Percentiles rank a stretch among this genome's conserved stretches.
phyloP scores from a whole-genome alignment of 202 grass and related monocot genomes.

The Zoysia matrella region DNA sequence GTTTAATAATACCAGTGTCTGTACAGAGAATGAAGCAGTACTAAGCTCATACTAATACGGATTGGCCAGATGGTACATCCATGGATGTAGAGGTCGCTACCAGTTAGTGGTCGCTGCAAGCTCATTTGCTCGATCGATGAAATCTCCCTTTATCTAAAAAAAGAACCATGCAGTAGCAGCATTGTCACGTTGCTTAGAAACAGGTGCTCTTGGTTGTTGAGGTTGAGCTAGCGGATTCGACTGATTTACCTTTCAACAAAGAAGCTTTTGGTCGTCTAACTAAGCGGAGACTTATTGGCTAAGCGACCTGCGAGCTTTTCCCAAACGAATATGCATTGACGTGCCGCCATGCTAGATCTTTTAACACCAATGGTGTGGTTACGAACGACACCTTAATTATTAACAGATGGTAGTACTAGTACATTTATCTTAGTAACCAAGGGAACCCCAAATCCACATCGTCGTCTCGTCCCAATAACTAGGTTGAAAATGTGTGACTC shows the following conservation, averaged over 20 bases:
- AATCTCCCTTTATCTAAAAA: no score
- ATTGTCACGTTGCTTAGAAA: slow-evolving; percentile 27
- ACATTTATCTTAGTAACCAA: slow-evolving; percentile 5
- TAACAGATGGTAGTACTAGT: background rate
- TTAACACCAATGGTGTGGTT: background rate
- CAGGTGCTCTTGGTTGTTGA: slow-evolving; percentile 22
- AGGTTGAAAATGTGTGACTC: no score
- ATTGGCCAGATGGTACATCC: no score
- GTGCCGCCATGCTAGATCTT: slow-evolving; percentile 8
- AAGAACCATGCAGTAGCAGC: background rate
- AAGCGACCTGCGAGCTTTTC: background rate
- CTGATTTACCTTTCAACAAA: background rate
- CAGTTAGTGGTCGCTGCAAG: no score
- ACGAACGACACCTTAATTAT: background rate
- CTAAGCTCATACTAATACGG: no score
- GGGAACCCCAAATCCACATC: background rate
- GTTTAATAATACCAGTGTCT: background rate
- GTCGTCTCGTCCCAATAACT: no score
- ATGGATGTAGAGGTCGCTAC: no score
- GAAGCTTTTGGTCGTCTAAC: background rate
- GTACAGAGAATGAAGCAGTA: background rate
- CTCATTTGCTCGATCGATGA: no score
- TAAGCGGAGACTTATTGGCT: background rate
- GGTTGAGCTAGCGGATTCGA: slow-evolving; percentile 10
- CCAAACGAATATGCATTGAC: slow-evolving; percentile 8